Evolutionary conservation across 345 rosid species (phyloP).

Genomic region (Eucalyptus marginata): DNA sequence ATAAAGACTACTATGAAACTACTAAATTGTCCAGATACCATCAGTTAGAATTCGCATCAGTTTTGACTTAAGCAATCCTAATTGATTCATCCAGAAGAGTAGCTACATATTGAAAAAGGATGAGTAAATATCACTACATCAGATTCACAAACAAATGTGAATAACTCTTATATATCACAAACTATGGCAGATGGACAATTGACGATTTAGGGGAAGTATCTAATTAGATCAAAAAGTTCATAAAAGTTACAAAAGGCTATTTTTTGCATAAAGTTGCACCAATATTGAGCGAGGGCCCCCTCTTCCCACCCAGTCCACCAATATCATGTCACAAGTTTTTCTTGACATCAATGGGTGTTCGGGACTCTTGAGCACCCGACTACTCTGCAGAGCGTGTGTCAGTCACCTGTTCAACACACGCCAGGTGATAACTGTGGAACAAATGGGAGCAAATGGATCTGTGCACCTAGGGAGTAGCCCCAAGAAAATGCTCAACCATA

Average conservation of each 20-base stretch:
- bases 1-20: neutral
- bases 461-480: neutral
- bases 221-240: neutral
- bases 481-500: neutral
- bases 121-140: neutral
- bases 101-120: neutral
- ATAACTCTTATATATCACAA: neutral
- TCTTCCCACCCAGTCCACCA: neutral
- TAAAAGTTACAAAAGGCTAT: neutral
- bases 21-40: neutral
- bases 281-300: neutral
- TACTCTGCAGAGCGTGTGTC: neutral
- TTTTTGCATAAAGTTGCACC: neutral
- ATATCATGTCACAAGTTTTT: neutral
- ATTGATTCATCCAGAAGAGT: neutral
- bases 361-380: neutral
- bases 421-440: neutral
- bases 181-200: neutral
- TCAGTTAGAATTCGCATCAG: neutral
- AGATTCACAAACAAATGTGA: neutral
- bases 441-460: neutral
- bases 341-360: neutral
- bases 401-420: neutral
- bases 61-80: neutral
- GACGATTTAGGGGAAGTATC: neutral